Evolutionary conservation across 2,329 filamentous ascomycete species (phyloP), one percentile per base, ranked within the genome.

Genomic region (Paecilomyces niveus): DNA sequence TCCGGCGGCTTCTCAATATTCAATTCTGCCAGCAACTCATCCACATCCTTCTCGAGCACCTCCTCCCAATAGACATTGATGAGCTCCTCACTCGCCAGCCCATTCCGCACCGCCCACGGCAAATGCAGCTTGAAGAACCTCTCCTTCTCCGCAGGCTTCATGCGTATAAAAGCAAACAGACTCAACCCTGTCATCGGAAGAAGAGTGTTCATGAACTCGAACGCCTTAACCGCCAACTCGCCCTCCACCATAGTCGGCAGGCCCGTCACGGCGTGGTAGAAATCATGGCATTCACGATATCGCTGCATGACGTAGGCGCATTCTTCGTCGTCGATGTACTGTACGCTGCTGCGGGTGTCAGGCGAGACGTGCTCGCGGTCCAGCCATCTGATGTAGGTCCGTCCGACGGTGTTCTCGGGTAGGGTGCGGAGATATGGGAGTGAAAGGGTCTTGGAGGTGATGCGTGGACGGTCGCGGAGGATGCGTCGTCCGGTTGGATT

Each of bases 31-130:
- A 94, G 83, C 71, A 99, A 70, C 63, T 87, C 89, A 55, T 85
- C 82, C 26, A 96, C 90, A 73, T 96, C 88, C 58, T 86, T 89
- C 77, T 92, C 88, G 64, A 99, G 76, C 77, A 93, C 84, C 79
- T 97, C 91, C 76, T 99, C 94, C 94, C 94, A 99, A 71, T 96
- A 99, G 1, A 99, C 87, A 73, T 97, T 97, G 64, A 99, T 92
- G 33, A 97, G 80, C 69, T 96, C 90, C 67, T 89, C 85, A 54
- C 86, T 83, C 57, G 83, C 78, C 63, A 91, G 73, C 13, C 94
- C 94, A 72, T 96, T 97, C 57, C 84, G 79, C 52, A 97, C 75
- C 35, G 94, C 94, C 94, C 94, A 99, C 0, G 94, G 94, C 56
- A 93, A 78, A 74, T 97, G 73, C 55, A 76, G 59, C 29, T 65